These are phyloP conservation scores for Solanum pennellii DNA, from an alignment of 257 asterid species.

Conservation along the genomic window DNA sequence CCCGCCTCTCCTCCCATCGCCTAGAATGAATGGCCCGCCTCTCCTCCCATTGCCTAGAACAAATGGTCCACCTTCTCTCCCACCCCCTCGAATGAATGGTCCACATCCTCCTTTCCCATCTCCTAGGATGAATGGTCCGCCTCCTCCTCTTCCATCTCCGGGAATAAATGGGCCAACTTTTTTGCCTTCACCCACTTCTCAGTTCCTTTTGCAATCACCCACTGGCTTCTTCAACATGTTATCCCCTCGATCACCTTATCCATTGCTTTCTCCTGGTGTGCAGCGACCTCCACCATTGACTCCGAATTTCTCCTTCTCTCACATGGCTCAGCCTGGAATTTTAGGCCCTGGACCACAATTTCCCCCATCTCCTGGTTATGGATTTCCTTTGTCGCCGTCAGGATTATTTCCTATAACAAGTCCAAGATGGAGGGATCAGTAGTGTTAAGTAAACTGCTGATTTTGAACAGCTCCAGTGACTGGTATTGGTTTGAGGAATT, in stretches of 20 bases:
- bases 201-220: slow-evolving; percentile 76
- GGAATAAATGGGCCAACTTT: slow-evolving; percentile 43
- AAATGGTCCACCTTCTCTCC: slow-evolving; percentile 12
- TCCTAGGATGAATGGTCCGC: slow-evolving; percentile 52
- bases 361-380: slow-evolving; percentile 84
- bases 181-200: slow-evolving; percentile 78
- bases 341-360: slow-evolving; percentile 78
- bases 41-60: background rate
- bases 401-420: slow-evolving; percentile 58
- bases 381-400: slow-evolving; percentile 76
- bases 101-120: slow-evolving; percentile 11
- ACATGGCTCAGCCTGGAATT: slow-evolving; percentile 62
- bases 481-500: slow-evolving; percentile 7
- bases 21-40: slow-evolving; percentile 29
- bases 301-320: slow-evolving; percentile 68
- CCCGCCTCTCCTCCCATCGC: slow-evolving; percentile 20
- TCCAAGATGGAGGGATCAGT: slow-evolving; percentile 86
- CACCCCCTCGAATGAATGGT: slow-evolving; percentile 6
- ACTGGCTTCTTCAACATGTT: slow-evolving; percentile 48
- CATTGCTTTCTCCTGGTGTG: slow-evolving; percentile 75
- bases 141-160: slow-evolving; percentile 40
- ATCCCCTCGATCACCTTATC: slow-evolving; percentile 81
- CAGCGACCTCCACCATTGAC: slow-evolving; percentile 55
- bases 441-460: slow-evolving; percentile 24
- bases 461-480: slow-evolving; percentile 10